Percentiles rank a stretch among this genome's conserved stretches.
Conservation (phyloP, 2,329 filamentous ascomycete genomes). For the Botrytis paeoniae region DNA sequence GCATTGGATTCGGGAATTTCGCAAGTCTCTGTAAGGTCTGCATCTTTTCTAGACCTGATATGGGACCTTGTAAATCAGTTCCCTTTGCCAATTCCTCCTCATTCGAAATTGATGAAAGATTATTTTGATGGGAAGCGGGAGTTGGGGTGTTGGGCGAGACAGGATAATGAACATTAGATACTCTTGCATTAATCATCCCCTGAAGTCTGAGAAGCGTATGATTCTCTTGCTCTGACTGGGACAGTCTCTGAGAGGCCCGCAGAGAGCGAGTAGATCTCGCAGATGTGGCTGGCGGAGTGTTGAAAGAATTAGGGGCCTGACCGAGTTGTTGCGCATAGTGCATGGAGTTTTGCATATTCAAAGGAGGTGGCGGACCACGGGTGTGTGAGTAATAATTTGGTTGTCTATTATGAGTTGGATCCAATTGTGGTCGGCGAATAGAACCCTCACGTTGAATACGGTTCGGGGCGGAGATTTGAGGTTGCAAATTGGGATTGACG, state of each 20-base stretch:
- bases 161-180: background rate
- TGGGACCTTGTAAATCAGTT: background rate
- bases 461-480: slow-evolving; percentile 37
- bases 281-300: slow-evolving; percentile 15
- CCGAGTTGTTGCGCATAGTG: slow-evolving; percentile 35
- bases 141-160: slow-evolving; percentile 10
- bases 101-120: background rate
- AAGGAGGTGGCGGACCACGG: slow-evolving; percentile 28
- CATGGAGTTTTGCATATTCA: slow-evolving; percentile 35
- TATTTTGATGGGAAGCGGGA: background rate
- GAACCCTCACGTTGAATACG: slow-evolving; percentile 39
- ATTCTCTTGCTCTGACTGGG: slow-evolving; percentile 21
- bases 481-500: slow-evolving; percentile 34
- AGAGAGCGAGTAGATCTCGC: slow-evolving; percentile 15
- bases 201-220: slow-evolving; percentile 19
- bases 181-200: slow-evolving; percentile 14
- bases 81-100: slow-evolving; percentile 17
- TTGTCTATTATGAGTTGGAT: slow-evolving; percentile 28
- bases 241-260: slow-evolving; percentile 7
- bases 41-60: slow-evolving; percentile 36
- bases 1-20: slow-evolving; percentile 35
- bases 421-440: slow-evolving; percentile 32
- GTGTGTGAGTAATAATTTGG: slow-evolving; percentile 27
- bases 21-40: slow-evolving; percentile 36
- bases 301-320: slow-evolving; percentile 22